Conservation (phyloP, 352 stramenopile genomes). For the Pythium grandisporangium region DNA sequence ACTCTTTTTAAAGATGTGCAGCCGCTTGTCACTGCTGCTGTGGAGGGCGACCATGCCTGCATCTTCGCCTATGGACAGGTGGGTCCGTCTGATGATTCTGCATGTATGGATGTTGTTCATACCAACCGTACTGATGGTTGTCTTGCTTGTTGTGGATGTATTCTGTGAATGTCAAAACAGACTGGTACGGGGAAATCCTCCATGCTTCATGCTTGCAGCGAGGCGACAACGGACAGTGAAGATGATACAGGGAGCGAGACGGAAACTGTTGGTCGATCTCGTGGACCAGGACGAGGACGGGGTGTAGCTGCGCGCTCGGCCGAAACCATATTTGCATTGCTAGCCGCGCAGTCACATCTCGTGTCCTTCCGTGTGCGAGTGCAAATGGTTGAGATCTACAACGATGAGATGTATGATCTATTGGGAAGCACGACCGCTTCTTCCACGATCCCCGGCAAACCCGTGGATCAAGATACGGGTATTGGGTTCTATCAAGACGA, state of each 20-base stretch:
- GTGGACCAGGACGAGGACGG: too few relatives aligned
- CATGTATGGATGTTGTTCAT: not conserved
- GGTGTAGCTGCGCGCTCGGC: conserved; percentile 30
- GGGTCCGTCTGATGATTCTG: conserved; percentile 1
- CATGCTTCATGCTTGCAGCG: conserved; percentile 27
- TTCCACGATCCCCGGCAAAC: too few relatives aligned
- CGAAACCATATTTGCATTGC: conserved; percentile 28
- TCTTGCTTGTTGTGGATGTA: not conserved
- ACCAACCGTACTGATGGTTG: not conserved
- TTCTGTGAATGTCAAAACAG: conserved; percentile 4
- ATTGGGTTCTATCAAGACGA: too few relatives aligned
- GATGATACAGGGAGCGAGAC: conserved; percentile 25
- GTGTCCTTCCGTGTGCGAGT: conserved; percentile 39
- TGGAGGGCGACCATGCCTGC: conserved; percentile 91
- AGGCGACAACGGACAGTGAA: too few relatives aligned
- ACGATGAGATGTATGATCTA: conserved; percentile 80
- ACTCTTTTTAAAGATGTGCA: conserved; percentile 91
- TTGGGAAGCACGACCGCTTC: conserved; percentile 11
- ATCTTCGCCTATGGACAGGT: conserved; percentile 95
- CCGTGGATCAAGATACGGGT: too few relatives aligned
- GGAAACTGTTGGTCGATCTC: too few relatives aligned
- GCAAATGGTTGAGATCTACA: conserved; percentile 82
- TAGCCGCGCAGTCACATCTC: conserved; percentile 28
- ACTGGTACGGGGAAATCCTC: conserved; percentile 30
- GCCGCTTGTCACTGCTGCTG: conserved; percentile 78